Conservation (phyloP, 257 asterid species). For the Handroanthus guayacan region DNA sequence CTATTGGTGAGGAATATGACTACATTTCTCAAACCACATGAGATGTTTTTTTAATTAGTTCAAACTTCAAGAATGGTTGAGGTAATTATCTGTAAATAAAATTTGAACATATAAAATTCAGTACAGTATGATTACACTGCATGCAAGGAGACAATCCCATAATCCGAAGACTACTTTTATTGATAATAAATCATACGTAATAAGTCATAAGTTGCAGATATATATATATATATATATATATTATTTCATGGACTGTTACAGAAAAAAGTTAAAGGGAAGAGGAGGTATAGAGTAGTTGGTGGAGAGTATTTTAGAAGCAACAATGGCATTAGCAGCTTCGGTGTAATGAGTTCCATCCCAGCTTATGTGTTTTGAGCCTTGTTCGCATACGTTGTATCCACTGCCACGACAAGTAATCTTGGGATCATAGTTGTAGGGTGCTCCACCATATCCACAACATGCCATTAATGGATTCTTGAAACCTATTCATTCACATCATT, state of each 20-base stretch:
- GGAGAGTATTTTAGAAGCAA: conserved; percentile 43
- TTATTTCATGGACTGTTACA: conserved; percentile 32
- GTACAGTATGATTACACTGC: too few species aligned
- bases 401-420: conserved; percentile 37
- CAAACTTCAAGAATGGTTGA: too few species aligned
- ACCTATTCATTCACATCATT: conserved; percentile 25
- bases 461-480: conserved; percentile 48
- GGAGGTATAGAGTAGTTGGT: conserved; percentile 44
- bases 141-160: too few species aligned
- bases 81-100: too few species aligned
- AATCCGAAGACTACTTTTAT: too few species aligned
- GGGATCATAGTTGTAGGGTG: conserved; percentile 47
- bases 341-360: conserved; percentile 64
- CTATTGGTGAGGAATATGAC: too few species aligned
- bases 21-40: too few species aligned
- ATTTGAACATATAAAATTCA: too few species aligned
- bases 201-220: too few species aligned
- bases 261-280: conserved; percentile 36
- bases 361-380: conserved; percentile 31
- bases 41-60: too few species aligned
- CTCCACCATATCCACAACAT: conserved; percentile 54
- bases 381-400: conserved; percentile 43
- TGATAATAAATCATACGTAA: too few species aligned
- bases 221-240: too few species aligned
- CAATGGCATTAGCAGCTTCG: conserved; percentile 45